Evolutionary conservation across 208 protist species (phyloP).

Genomic region (Trypanosoma platydactyli): DNA sequence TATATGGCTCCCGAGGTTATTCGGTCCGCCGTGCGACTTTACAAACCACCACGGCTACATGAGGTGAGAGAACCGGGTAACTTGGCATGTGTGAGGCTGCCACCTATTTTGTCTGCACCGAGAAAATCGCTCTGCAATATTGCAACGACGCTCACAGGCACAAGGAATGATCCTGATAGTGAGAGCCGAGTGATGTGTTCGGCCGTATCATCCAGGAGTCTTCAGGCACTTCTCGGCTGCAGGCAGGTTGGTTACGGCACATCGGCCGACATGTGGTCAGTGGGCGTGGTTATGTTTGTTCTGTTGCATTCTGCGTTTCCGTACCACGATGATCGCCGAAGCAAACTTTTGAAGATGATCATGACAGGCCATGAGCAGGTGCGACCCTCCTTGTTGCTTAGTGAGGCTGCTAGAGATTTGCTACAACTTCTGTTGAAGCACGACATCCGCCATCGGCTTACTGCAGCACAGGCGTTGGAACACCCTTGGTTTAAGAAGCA

Average conservation of each 20-base stretch:
- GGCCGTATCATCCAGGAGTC: neutral
- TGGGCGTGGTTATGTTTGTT: slow-evolving; percentile 32
- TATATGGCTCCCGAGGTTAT: slow-evolving; percentile 46
- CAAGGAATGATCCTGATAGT: neutral
- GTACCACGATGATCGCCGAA: slow-evolving; percentile 24
- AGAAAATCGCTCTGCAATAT: neutral
- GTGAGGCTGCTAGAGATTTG: slow-evolving; percentile 24
- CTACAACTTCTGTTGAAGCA: slow-evolving; percentile 19
- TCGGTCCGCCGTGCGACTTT: slow-evolving; percentile 2
- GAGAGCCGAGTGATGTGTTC: neutral
- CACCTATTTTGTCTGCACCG: neutral
- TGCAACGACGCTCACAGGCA: neutral
- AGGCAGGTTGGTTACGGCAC: slow-evolving; percentile 20
- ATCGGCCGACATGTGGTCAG: slow-evolving; percentile 31
- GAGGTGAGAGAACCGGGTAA: neutral
- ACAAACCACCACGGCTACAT: neutral
- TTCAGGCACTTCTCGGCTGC: neutral
- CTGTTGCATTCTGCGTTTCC: slow-evolving; percentile 31
- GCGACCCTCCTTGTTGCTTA: slow-evolving; percentile 3
- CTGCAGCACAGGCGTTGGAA: slow-evolving; percentile 21
- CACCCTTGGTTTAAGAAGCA: slow-evolving; percentile 31
- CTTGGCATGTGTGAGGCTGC: slow-evolving; percentile 2
- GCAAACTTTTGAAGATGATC: slow-evolving; percentile 24
- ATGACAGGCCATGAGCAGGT: slow-evolving; percentile 4
- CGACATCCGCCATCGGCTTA: slow-evolving; percentile 7